Evolutionary conservation across 305 asterid species (phyloP).

Genomic region (Andrographis paniculata): DNA sequence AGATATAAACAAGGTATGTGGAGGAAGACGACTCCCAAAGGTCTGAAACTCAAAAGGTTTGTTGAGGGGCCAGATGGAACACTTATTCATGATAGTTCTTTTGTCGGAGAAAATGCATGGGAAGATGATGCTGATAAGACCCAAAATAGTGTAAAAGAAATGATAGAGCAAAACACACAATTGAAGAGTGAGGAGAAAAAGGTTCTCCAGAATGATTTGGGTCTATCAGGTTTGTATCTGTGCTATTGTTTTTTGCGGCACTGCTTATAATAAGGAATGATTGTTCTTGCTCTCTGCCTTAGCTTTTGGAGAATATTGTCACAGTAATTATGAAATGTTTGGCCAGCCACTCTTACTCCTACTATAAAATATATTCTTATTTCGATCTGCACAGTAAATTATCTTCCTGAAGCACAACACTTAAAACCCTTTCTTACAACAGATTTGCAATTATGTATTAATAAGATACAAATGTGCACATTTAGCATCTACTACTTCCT

Average conservation of each 20-base stretch:
- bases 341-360: too few relatives aligned
- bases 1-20: constrained; percentile 87
- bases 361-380: too few relatives aligned
- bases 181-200: constrained; percentile 51
- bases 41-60: constrained; percentile 81
- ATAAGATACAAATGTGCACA: too few relatives aligned
- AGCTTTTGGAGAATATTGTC: neutral
- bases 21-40: constrained; percentile 92
- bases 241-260: constrained; percentile 10
- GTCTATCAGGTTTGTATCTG: constrained; percentile 60
- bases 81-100: constrained; percentile 80
- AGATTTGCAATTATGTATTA: too few relatives aligned
- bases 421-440: too few relatives aligned
- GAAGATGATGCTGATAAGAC: constrained; percentile 61
- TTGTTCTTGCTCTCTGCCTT: neutral
- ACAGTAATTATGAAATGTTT: too few relatives aligned
- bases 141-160: constrained; percentile 37
- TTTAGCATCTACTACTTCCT: too few relatives aligned
- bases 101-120: constrained; percentile 96
- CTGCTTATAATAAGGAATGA: constrained; percentile 1
- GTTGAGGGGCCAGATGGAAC: constrained; percentile 84
- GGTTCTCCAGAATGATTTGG: constrained; percentile 54
- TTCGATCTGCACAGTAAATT: too few relatives aligned
- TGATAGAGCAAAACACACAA: constrained; percentile 43
- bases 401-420: too few relatives aligned